These are phyloP conservation scores for Arachnopeziza araneosa DNA, from an alignment of 2,329 filamentous ascomycete species.

Conservation along the genomic window DNA sequence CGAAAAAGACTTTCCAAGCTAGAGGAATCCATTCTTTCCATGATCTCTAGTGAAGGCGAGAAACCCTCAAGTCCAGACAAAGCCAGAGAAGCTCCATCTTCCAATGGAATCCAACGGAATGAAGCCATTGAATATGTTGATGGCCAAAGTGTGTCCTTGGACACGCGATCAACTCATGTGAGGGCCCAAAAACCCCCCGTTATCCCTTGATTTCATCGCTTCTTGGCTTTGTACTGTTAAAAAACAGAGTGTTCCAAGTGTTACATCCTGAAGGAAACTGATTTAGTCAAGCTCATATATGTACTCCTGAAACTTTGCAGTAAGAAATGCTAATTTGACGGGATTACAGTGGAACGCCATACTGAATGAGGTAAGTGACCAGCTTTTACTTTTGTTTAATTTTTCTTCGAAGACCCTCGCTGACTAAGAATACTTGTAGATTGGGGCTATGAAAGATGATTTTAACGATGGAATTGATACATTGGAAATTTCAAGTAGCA, in stretches of 20 bases:
- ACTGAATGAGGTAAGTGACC: constrained; percentile 46
- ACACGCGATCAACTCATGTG: constrained; percentile 14
- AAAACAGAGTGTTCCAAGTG: background rate
- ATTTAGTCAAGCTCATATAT: background rate
- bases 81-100: background rate
- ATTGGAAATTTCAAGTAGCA: constrained; percentile 29
- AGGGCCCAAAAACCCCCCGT: constrained; percentile 40
- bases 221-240: background rate
- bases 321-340: background rate
- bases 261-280: background rate
- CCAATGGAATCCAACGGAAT: background rate
- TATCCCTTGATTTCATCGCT: background rate
- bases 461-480: constrained; percentile 32
- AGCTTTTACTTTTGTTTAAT: background rate
- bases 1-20: constrained; percentile 47
- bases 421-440: background rate
- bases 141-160: background rate
- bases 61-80: background rate
- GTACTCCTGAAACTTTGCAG: background rate
- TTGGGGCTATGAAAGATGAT: constrained; percentile 26
- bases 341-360: constrained; percentile 47
- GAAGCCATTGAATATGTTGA: background rate
- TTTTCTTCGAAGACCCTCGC: background rate
- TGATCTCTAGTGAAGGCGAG: constrained; percentile 35
- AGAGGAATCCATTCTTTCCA: constrained; percentile 49